phyloP scores from a whole-genome alignment of 1,284 basidiomycete genomes.

The Cryptococcus sp. region DNA sequence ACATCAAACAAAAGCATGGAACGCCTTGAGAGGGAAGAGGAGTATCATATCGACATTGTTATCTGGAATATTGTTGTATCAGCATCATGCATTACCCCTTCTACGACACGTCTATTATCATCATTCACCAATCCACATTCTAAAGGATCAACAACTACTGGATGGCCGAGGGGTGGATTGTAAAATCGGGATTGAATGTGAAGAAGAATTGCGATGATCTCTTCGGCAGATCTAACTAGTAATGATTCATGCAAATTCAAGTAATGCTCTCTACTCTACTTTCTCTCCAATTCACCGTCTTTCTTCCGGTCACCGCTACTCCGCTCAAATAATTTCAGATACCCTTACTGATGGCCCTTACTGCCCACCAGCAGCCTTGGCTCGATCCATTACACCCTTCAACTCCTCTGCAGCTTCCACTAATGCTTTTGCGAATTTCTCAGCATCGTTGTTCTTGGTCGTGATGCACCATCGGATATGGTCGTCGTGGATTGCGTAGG shows the following conservation, averaged over 20 bases:
- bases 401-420: slow-evolving; percentile 75
- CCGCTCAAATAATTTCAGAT: not conserved
- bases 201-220: no score
- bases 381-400: slow-evolving; percentile 67
- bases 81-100: no score
- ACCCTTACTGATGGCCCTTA: slow-evolving; percentile 19
- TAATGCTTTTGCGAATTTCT: slow-evolving; percentile 64
- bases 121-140: no score
- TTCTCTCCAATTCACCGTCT: not conserved
- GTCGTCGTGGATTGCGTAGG: slow-evolving; percentile 84
- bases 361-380: slow-evolving; percentile 39
- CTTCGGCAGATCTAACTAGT: no score
- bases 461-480: slow-evolving; percentile 93
- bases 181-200: no score
- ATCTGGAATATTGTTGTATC: no score
- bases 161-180: no score
- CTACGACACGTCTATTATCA: no score
- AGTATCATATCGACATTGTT: no score
- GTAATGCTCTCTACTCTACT: not conserved
- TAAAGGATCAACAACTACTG: no score
- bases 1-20: no score
- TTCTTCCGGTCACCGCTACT: not conserved
- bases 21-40: no score
- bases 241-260: not conserved
- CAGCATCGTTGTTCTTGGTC: slow-evolving; percentile 62